Evolutionary conservation across 352 stramenopile species (phyloP), one percentile per base, ranked within the genome.

Genomic region (Saprolegnia parasitica): DNA sequence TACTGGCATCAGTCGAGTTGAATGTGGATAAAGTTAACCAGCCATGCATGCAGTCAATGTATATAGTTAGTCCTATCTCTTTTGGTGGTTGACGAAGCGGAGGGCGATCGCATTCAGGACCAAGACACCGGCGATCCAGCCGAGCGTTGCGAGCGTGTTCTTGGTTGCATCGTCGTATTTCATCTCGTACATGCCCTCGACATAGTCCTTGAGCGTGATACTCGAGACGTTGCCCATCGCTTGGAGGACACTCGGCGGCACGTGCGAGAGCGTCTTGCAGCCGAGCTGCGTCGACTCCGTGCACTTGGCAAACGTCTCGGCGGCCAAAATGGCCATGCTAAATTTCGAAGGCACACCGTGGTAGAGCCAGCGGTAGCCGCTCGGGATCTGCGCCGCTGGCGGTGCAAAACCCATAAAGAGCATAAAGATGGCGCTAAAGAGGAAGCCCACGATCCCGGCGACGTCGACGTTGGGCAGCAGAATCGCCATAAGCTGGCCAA

Each of bases 401-500:
- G 78, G 78, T n/a, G 72, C 74, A 62, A 79, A 85, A 5, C 83
- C 83, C 24, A 75, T 73, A 66, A 90, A 90, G 40, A 89, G 73
- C 46, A 87, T 72, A 50, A 82, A 81, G 52, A 90, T 67, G 16
- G 76, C 73, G 42, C 81, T 79, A 10, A 88, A 18, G 26, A 86
- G 61, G 24, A 77, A 73, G 29, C 74, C 76, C 2, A 72, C 74
- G 21, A 83, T 67, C 10, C 73, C 71, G 1, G 81, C 79, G 20
- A 83, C 73, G 40, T 84, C 73, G 20, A 84, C 66, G 5, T 64
- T 76, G 18, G 81, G 83, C 56, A 88, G 57, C n/a, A 2, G 75
- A 67, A 11, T 78, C 56, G 84, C 80, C 52, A 96, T 78, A 56
- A 91, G 84, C 68, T 97, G 84, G 18, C 79, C 84, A 45, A 87